Conservation (phyloP, 202 grass and related monocot species). For the Setaria viridis region DNA sequence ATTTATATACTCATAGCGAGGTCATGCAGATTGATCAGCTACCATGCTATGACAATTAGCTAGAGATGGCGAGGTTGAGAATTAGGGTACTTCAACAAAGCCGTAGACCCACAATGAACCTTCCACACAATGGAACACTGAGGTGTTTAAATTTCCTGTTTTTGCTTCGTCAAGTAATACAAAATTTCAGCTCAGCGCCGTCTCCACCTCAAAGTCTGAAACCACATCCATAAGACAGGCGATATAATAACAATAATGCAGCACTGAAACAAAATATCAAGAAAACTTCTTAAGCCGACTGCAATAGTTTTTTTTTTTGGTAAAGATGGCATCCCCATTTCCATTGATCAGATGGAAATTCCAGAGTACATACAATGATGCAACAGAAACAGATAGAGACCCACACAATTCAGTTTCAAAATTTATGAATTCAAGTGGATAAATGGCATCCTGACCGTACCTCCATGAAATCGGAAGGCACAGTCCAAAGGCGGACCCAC, state of each 20-base stretch:
- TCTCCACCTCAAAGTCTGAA: slow-evolving; percentile 44
- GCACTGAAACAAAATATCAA: slow-evolving; percentile 20
- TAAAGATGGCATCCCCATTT: too few relatives aligned
- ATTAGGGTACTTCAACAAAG: slow-evolving; percentile 8
- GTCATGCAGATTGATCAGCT: slow-evolving; percentile 27
- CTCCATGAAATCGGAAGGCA: background rate
- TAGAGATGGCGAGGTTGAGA: background rate
- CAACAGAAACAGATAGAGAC: too few relatives aligned
- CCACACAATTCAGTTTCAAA: slow-evolving; percentile 16
- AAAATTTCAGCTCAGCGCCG: background rate
- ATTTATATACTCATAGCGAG: slow-evolving; percentile 37
- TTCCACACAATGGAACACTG: slow-evolving; percentile 17
- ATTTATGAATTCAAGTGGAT: background rate
- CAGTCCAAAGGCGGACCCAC: background rate
- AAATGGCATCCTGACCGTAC: background rate
- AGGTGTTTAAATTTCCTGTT: slow-evolving; percentile 31
- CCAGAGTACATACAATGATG: too few relatives aligned
- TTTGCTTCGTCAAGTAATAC: slow-evolving; percentile 1
- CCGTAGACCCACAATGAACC: slow-evolving; percentile 1
- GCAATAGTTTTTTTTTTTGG: background rate
- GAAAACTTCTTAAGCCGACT: background rate
- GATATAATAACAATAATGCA: slow-evolving; percentile 38
- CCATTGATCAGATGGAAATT: too few relatives aligned
- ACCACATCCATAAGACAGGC: slow-evolving; percentile 30
- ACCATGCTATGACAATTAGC: background rate